Percentiles rank a stretch among this genome's conserved stretches.
Evolutionary conservation across 169 alveolate species (phyloP).

Genomic region (Plasmodium chabaudi): DNA sequence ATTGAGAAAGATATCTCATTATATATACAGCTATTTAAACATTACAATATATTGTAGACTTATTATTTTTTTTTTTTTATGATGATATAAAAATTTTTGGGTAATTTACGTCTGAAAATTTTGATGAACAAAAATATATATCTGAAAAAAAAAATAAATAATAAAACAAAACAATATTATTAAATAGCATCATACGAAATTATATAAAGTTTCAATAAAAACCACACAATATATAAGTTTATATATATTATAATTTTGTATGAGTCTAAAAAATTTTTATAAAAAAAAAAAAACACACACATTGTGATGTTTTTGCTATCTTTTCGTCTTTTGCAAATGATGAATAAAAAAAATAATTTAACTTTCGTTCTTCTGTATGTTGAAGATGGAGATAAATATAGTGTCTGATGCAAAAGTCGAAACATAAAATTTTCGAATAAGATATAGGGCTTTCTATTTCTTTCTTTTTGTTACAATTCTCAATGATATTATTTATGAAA

Average conservation of each 20-base stretch:
- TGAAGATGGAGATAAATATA: slow-evolving; percentile 38
- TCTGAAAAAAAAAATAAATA: slow-evolving; percentile 29
- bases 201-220: too few species aligned
- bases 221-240: too few species aligned
- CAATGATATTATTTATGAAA: neutral
- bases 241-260: too few species aligned
- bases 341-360: slow-evolving; percentile 5
- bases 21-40: too few species aligned
- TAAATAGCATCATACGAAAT: neutral
- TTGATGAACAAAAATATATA: slow-evolving; percentile 11
- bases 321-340: neutral
- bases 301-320: too few species aligned
- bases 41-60: too few species aligned
- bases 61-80: slow-evolving; percentile 31
- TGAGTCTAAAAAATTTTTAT: too few species aligned
- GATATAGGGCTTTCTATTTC: too few species aligned
- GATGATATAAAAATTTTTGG: slow-evolving; percentile 6
- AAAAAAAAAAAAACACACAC: too few species aligned
- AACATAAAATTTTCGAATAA: neutral
- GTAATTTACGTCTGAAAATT: slow-evolving; percentile 69
- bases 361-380: slow-evolving; percentile 22
- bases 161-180: neutral
- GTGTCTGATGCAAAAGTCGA: slow-evolving; percentile 32
- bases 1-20: too few species aligned
- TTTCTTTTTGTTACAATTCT: too few species aligned